Evolutionary conservation across 345 rosid species (phyloP).

Genomic region (Conringia planisiliqua): DNA sequence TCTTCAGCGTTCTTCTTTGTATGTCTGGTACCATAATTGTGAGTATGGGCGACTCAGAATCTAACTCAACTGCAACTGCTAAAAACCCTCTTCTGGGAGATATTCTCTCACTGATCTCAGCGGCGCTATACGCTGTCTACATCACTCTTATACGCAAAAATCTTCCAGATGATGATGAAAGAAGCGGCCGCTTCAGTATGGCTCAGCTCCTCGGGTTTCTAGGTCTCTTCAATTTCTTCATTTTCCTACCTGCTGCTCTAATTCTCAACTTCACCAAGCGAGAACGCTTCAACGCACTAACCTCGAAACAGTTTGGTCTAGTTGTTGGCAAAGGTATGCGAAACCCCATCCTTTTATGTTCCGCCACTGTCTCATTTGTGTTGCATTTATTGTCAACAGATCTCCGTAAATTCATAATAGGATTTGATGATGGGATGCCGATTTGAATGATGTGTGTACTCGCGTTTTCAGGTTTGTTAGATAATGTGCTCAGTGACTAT

Average conservation of each 20-base stretch:
- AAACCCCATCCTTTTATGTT: background rate
- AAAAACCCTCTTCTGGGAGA: constrained; percentile 80
- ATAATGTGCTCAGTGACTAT: constrained; percentile 90
- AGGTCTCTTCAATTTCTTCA: constrained; percentile 74
- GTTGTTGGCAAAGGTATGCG: constrained; percentile 83
- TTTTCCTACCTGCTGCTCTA: constrained; percentile 76
- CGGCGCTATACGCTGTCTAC: constrained; percentile 77
- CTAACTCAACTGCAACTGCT: constrained; percentile 42
- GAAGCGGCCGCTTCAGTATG: constrained; percentile 69
- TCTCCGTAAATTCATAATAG: too few species aligned
- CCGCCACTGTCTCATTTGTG: background rate
- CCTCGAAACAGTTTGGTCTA: constrained; percentile 66
- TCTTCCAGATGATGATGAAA: constrained; percentile 82
- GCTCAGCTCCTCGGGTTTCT: constrained; percentile 90
- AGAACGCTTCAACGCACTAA: constrained; percentile 60
- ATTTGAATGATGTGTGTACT: background rate
- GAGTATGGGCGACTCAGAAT: constrained; percentile 75
- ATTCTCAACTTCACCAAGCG: constrained; percentile 61
- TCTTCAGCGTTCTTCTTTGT: constrained; percentile 84
- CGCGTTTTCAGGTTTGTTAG: constrained; percentile 60
- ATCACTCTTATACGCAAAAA: constrained; percentile 84
- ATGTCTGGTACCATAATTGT: constrained; percentile 90
- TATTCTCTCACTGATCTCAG: constrained; percentile 65
- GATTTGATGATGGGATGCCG: background rate
- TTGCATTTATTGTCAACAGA: background rate